Evolutionary conservation across 805 yeast species (phyloP).

Genomic region (Metschnikowia borealis): DNA sequence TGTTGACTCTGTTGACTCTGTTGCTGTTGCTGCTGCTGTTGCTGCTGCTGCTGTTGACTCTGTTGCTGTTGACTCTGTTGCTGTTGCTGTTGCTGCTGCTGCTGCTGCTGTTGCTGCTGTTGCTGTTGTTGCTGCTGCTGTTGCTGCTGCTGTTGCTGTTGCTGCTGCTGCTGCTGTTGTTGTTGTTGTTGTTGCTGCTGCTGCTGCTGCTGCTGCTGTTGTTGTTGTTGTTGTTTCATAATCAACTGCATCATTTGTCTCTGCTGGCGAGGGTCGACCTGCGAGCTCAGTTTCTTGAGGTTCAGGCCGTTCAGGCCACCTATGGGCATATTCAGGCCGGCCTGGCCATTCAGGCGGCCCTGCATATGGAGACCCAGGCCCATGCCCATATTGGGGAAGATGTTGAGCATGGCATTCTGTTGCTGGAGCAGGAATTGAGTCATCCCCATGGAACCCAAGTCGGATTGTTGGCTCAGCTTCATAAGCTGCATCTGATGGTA

Average conservation of each 20-base stretch:
- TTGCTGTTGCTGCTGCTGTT: not conserved
- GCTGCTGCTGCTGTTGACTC: not conserved
- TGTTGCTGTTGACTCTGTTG: not conserved
- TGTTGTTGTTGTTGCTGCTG: constrained; percentile 19
- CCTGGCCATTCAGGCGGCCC: constrained; percentile 1
- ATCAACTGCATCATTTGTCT: constrained; percentile 23
- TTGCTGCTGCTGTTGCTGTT: constrained; percentile 17
- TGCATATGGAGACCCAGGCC: constrained; percentile 5
- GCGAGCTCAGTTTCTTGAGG: constrained; percentile 1
- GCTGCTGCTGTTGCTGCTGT: constrained; percentile 24
- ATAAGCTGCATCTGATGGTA: constrained; percentile 62
- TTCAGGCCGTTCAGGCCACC: not conserved
- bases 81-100: constrained; percentile 11
- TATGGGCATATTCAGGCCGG: constrained; percentile 2
- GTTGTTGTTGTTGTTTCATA: constrained; percentile 22
- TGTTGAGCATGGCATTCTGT: constrained; percentile 1
- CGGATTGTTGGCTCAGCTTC: constrained; percentile 54
- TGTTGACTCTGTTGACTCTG: not conserved
- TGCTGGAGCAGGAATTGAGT: not conserved
- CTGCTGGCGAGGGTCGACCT: constrained; percentile 17
- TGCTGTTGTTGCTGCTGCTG: constrained; percentile 23
- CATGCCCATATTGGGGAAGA: constrained; percentile 21
- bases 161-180: not conserved
- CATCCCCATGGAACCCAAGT: constrained; percentile 37
- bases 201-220: constrained; percentile 18